phyloP scores from a whole-genome alignment of 768 basidiomycete genomes.

The Suillus hirtellus region DNA sequence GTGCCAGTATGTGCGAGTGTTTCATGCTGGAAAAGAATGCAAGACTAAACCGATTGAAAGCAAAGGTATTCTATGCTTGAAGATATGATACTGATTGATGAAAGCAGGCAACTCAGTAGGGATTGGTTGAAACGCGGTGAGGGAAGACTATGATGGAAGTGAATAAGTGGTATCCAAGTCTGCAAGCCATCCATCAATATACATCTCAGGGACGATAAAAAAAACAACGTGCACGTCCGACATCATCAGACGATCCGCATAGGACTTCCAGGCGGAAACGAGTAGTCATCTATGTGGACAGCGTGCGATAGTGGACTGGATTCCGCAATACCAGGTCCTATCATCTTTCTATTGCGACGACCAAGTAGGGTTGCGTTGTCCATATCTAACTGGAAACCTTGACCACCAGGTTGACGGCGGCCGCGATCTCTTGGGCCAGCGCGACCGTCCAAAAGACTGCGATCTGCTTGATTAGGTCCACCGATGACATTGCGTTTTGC shows the following conservation, averaged over 20 bases:
- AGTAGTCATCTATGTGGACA: constrained; percentile 7
- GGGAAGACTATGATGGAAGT: not conserved
- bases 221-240: not conserved
- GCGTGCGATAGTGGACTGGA: constrained; percentile 37
- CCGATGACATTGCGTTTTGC: constrained; percentile 15
- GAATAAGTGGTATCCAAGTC: not conserved
- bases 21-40: not conserved
- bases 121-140: not conserved
- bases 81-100: constrained; percentile 4
- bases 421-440: constrained; percentile 71
- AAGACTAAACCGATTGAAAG: not conserved
- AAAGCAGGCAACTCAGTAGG: not conserved
- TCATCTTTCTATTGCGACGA: constrained; percentile 51
- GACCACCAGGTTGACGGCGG: constrained; percentile 27
- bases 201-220: not conserved
- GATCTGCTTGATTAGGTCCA: constrained; percentile 21
- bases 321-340: constrained; percentile 24
- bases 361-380: constrained; percentile 86
- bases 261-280: constrained; percentile 30
- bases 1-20: constrained; percentile 1
- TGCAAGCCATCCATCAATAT: constrained; percentile 3
- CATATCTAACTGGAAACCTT: constrained; percentile 82
- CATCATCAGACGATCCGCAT: constrained; percentile 29
- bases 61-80: not conserved
- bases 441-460: constrained; percentile 54